Percentiles rank a stretch among this genome's conserved stretches.
Conservation (phyloP, 345 rosid species). For the Noccaea bulbosa region DNA sequence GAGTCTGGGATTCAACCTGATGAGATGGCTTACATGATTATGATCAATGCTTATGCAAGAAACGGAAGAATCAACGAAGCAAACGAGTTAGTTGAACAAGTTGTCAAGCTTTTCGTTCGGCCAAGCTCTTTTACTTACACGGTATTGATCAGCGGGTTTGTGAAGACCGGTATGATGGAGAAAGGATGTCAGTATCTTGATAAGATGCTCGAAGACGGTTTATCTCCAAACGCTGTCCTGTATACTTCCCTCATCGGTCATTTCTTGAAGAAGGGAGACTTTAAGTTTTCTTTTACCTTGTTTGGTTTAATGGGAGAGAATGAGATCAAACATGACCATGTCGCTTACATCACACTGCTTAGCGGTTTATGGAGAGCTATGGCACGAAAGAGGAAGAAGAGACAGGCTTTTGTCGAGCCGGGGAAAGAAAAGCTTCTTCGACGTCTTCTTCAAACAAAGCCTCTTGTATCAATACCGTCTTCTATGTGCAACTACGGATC, state of each 20-base stretch:
- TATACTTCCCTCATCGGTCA: conserved; percentile 58
- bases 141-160: conserved; percentile 60
- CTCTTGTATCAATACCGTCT: conserved; percentile 38
- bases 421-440: conserved; percentile 50
- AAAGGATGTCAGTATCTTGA: conserved; percentile 65
- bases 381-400: conserved; percentile 38
- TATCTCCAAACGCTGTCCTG: conserved; percentile 57
- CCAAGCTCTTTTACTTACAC: conserved; percentile 64
- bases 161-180: conserved; percentile 60
- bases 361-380: conserved; percentile 56
- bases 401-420: conserved; percentile 29
- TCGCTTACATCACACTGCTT: conserved; percentile 49
- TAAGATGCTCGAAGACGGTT: conserved; percentile 66
- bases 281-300: conserved; percentile 57
- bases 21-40: conserved; percentile 63
- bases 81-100: conserved; percentile 56
- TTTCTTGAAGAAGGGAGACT: conserved; percentile 59
- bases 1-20: conserved; percentile 68
- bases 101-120: conserved; percentile 50
- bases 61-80: conserved; percentile 58
- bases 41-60: conserved; percentile 69
- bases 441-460: conserved; percentile 49
- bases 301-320: conserved; percentile 56
- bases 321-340: conserved; percentile 50
- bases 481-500: conserved; percentile 37